These are phyloP conservation scores for Backusella australiensis DNA, from an alignment of 192 early-diverging fungal species.

Conservation along the genomic window DNA sequence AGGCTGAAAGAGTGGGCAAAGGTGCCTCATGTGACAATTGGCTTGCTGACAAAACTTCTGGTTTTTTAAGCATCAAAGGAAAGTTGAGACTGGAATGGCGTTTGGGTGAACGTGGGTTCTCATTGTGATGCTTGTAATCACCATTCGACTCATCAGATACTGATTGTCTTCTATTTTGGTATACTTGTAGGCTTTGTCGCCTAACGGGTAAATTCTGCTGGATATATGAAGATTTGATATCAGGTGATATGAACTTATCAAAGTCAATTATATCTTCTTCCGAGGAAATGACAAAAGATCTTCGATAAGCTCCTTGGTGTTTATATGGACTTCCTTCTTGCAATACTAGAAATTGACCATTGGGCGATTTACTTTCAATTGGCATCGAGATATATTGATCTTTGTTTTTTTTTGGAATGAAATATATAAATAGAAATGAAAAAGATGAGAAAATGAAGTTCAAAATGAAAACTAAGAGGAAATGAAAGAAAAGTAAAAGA, in stretches of 20 bases:
- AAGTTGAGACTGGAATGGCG: not conserved
- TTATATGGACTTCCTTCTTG: not conserved
- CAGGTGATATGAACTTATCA: not conserved
- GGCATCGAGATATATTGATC: not conserved
- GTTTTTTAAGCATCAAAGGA: not conserved
- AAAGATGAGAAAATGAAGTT: not conserved
- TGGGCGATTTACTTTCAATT: not conserved
- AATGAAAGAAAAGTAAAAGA: not conserved
- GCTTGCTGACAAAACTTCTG: not conserved
- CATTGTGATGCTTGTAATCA: not conserved
- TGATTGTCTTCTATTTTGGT: not conserved
- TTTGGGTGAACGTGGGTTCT: not conserved
- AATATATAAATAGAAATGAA: not conserved
- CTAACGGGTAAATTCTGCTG: conserved; percentile 32
- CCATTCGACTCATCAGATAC: not conserved
- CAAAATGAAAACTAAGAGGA: not conserved
- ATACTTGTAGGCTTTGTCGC: conserved; percentile 28
- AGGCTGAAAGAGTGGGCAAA: not conserved
- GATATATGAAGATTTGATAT: conserved; percentile 18
- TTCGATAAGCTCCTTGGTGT: conserved; percentile 1
- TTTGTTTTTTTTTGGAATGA: not conserved
- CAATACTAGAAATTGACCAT: not conserved
- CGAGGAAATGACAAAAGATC: not conserved
- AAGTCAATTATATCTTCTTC: not conserved
- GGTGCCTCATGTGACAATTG: not conserved